Evolutionary conservation across 2,329 filamentous ascomycete genomes (phyloP), one percentile per base, ranked within the genome.

Genomic region (Colletotrichum shisoi): DNA sequence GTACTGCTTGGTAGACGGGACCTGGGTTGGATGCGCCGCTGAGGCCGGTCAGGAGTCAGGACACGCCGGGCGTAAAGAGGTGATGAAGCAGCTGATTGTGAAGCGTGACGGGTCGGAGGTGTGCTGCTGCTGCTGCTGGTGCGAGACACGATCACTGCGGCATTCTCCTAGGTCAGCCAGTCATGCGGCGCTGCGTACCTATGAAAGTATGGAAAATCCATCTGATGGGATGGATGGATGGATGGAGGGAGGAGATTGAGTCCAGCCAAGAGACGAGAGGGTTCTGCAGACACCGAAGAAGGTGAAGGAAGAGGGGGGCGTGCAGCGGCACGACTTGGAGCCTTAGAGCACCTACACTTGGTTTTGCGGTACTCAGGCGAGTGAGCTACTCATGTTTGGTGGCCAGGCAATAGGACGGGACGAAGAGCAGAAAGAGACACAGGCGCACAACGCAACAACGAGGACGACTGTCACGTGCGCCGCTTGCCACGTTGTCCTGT

Each of bases 141-240:
- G 62, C 57, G 51, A 42, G 31, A 61, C 19, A 21, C 31, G 53
- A 27, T 40, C 49, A 17, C 52, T n/a, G 42, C 61, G 37, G n/a
- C 49, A 42, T 57, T 56, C 34, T 62, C 37, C 27, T 27, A 37
- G 48, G 57, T 15, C 19, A 11, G n/a, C 42, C 12, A 19, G 49
- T 8, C 31, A 21, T 37, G 49, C 17, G 27, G 37, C n/a, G 49
- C 19, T 21, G 57, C 31, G 24, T 21, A 49, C 24, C 31, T 34
- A 34, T 9, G 31, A 8, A 34, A 3, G 31, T 34, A 9, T 9
- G 31, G 31, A 37, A 34, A 9, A 58, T 59, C 34, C 45, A 31
- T 60, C 62, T 59, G 56, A 46, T 53, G 46, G 24, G 34, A 48
- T 12, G 44, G 49, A 37, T 12, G 44, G 49, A 37, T 37, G 31